Evolutionary conservation across 768 basidiomycete genomes (phyloP), one percentile per base, ranked within the genome.

Genomic region (Pleurotus sapidus): DNA sequence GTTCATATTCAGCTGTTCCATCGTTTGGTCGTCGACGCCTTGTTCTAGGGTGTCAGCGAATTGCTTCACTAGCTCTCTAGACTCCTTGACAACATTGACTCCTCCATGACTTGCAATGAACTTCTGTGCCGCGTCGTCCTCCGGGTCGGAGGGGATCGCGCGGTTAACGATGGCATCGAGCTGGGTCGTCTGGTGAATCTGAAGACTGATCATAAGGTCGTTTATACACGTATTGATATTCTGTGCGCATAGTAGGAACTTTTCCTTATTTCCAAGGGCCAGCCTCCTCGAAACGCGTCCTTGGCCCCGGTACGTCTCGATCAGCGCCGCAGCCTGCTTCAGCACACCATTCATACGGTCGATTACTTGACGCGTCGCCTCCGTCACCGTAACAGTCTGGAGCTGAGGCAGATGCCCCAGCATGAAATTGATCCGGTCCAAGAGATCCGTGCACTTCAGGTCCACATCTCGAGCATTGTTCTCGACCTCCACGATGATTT

Each of bases 371-470:
- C 67, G 61, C 8, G 73, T 77, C 3, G 71, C 56, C 11, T 68
- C 63, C 61, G 70, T 67, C 57, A 73, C 65, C 47, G 71, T 67
- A 40, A 75, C 61, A 34, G 67, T 64, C 57, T 68, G 64, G 20
- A 77, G 63, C 14, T 69, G 61, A 5, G 72, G 70, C 34, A 77
- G 65, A 49, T 77, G 74, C 53, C 72, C 67, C 49, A 75, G 67
- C 74, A 75, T 75, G 67, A 77, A 77, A 6, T 70, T 72, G 62
- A 75, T 69, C n/a, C 75, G 73, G 46, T 77, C 74, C 39, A 77
- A 57, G 25, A 77, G 64, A 56, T 77, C 75, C 49, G 59, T 70
- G 59, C 74, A 77, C 54, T 77, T 77, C 17, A 67, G 57, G 53
- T 77, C 75, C 8, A 71, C 74, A 18, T 77, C 75, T 40, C 70